Evolutionary conservation across 2,329 filamentous ascomycete species (phyloP), one percentile per base, ranked within the genome.

Genomic region (Knoxdaviesia proteae): DNA sequence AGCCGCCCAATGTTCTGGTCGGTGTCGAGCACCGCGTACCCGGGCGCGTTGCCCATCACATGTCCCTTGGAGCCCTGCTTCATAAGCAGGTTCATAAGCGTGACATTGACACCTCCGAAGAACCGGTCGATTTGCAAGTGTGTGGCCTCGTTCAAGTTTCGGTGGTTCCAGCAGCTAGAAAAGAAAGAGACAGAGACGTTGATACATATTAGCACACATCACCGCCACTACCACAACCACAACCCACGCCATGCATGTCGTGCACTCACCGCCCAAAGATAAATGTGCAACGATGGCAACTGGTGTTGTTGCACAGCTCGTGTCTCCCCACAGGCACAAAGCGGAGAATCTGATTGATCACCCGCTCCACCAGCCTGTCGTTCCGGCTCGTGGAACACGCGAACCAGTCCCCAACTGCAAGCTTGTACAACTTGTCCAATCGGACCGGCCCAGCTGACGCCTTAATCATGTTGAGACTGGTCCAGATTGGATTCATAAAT

Each of bases 91-190:
- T 63, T 53, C 41, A 77, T 60, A 46, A 69, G 57, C 1, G 61
- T 64, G 69, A 77, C 77, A 53, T 69, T 72, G 42, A 74, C 67
- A 43, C 75, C 75, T 49, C 69, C 69, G 44, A 80, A 70, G 56
- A 77, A 73, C 33, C 67, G 63, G 53, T 73, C 65, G 39, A 77
- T 67, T 51, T 75, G 67, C 0, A 65, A 58, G 55, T 80, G 76
- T 2, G 76, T 80, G 3, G 68, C 71, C 56, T 71, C 70, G 57
- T 78, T 79, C 32, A 80, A 64, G 53, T 80, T 79, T 4, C 50
- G 53, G 54, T 80, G 76, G 51, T 67, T 74, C 74, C 74, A 81
- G 56, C 64, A 71, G 20, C 46, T 46, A 32, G 2, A 33, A 11
- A 20, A 3, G 29, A 10, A 10, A 31, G 41, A 10, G 41, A 10